Base-by-base conservation (phyloP, 805 yeast genomes). In the Brettanomyces bruxellensis region DNA sequence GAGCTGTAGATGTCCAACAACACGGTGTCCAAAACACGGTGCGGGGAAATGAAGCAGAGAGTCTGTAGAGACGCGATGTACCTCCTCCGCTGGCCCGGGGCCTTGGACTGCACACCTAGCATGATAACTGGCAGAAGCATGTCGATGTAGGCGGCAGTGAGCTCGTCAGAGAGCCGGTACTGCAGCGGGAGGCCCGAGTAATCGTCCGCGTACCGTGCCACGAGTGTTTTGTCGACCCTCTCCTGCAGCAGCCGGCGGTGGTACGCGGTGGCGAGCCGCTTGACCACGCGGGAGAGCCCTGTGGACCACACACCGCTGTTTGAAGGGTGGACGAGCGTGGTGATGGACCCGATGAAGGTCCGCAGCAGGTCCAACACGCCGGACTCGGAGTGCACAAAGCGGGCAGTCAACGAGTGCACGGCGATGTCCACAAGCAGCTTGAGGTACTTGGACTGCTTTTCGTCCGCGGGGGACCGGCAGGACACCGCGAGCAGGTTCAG, bases 281-380 rank as follows among this genome's bases (percentile, higher is more conserved):
- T 72, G n/a, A 85, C 67, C 25, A 86, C 73, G 47, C 77, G 77
- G 1, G 95, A 73, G 30, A 91, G 75, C 4, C 81, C 68, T 25
- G 73, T 64, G 0, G 95, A 76, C 97, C 98, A 90, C n/a, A 74
- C 73, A 0, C 96, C 98, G n/a, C 72, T 63, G 60, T 90, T 90
- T 0, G 98, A 89, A 5, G 99, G 99, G 61, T 93, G 97, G 3
- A 81, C 81, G 63, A 83, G 86, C 18, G 96, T 86, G 50, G 78
- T 83, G 5, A 89, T 68, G 0, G 95, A 79, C 45, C 79, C 79
- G n/a, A 84, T 54, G 25, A 86, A 66, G 0, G 78, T 71, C 23
- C 69, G 67, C 4, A 90, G 56, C 43, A 73, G 68, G 14, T 70
- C 76, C 53, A 83, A 59, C 23, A 81, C 70, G 5, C 80, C 79